Base-by-base conservation (phyloP, 2,329 filamentous ascomycete genomes). In the Phyllosticta capitalensis region DNA sequence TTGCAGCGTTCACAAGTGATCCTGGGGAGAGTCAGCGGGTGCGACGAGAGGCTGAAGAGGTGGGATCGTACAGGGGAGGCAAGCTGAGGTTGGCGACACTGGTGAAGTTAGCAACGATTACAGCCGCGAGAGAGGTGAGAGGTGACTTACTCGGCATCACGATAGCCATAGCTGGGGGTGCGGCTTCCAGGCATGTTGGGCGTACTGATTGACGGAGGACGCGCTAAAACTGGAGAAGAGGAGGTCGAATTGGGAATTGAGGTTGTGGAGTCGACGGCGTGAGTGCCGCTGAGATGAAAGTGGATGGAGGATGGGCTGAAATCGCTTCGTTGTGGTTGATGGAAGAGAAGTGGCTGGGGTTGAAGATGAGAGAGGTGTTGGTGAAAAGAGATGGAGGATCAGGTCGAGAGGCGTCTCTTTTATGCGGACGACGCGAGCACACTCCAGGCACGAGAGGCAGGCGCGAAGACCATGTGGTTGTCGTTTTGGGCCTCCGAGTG, bases 1-100 rank as follows among this genome's bases (percentile, higher is more conserved):
- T 68, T 66, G 68, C 80, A 82, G 9, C 72, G 71, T 14, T 67
- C 67, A 66, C 80, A 83, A 56, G 75, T 75, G 63, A 80, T 70
- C 61, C 76, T 79, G 12, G 30, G 30, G 5, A 49, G 5, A 7
- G 26, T 60, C 4, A 53, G 53, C 30, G 30, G 5, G 17, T 3
- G 5, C 26, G 19, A 26, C 12, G 30, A 56, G 6, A 21, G 19
- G 33, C n/a, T 45, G 10, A 33, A 17, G 17, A 22, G 21, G n/a
- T 7, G 2, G 6, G 26, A 50, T n/a, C 59, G 24, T 52, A 61
- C 54, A 60, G 52, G 10, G 60, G 58, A 1, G 61, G 58, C 21
- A 60, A 52, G 20, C 21, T 26, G n/a, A 55, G 9, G 53, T 59
- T 55, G 19, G 3, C 24, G 4, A 59, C 38, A 26, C 48, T 55